These are phyloP conservation scores for Mortierella sp. DNA, from an alignment of 371 early-diverging fungal species.

Conservation along the genomic window DNA sequence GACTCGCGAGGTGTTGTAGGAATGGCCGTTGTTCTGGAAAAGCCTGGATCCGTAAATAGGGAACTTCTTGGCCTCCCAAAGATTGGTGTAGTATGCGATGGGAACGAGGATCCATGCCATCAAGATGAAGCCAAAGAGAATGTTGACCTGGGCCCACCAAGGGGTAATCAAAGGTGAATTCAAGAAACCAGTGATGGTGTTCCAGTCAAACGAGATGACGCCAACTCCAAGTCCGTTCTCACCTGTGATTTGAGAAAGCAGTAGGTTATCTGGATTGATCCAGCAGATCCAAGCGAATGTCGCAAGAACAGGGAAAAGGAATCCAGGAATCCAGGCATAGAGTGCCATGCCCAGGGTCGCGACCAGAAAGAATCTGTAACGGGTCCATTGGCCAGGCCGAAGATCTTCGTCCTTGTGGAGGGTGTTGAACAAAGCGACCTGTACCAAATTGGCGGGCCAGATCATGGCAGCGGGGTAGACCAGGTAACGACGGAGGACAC, in stretches of 20 bases:
- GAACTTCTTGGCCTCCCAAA: slow-evolving; percentile 67
- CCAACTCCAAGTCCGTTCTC: slow-evolving; percentile 72
- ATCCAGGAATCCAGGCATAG: slow-evolving; percentile 81
- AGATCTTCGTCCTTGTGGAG: slow-evolving; percentile 63
- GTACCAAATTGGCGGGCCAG: slow-evolving; percentile 80
- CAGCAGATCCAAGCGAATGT: slow-evolving; percentile 82
- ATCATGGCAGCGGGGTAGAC: slow-evolving; percentile 79
- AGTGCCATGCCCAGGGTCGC: slow-evolving; percentile 55
- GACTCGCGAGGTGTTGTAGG: slow-evolving; percentile 56
- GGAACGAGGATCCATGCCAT: slow-evolving; percentile 77
- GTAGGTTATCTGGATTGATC: slow-evolving; percentile 65
- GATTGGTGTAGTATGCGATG: slow-evolving; percentile 69
- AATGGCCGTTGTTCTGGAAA: slow-evolving; percentile 61
- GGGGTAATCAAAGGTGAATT: slow-evolving; percentile 65
- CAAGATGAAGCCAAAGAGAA: slow-evolving; percentile 62
- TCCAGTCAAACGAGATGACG: slow-evolving; percentile 80
- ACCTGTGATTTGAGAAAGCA: slow-evolving; percentile 67
- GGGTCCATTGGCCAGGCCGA: slow-evolving; percentile 42
- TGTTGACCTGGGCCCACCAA: slow-evolving; percentile 43
- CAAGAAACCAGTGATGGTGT: slow-evolving; percentile 66
- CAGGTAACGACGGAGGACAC: slow-evolving; percentile 68
- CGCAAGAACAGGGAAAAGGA: slow-evolving; percentile 72
- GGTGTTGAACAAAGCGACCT: slow-evolving; percentile 78
- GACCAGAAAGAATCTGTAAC: slow-evolving; percentile 73
- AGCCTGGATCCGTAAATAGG: slow-evolving; percentile 64